Conservation (phyloP, 2,329 filamentous ascomycete genomes). For the Trichoderma citrinoviride region DNA sequence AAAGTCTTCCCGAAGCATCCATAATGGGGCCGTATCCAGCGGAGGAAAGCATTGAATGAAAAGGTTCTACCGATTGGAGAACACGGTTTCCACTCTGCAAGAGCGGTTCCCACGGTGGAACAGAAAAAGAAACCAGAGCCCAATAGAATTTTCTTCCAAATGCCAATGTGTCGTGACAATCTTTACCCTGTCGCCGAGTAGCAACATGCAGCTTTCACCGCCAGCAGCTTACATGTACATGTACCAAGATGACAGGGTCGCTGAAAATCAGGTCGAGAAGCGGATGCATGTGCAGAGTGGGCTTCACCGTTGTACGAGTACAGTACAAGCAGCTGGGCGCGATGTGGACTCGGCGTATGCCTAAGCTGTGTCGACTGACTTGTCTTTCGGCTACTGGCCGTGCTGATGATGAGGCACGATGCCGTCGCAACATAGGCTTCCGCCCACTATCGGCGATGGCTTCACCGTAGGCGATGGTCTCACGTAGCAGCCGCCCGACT, state of each 20-base stretch:
- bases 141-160: background rate
- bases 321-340: background rate
- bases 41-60: slow-evolving; percentile 1
- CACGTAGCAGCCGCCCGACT: background rate
- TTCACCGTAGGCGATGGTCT: background rate
- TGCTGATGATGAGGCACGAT: background rate
- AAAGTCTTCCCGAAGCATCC: slow-evolving; percentile 13
- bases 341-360: background rate
- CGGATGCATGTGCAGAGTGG: background rate
- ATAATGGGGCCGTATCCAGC: slow-evolving; percentile 7
- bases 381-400: background rate
- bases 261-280: background rate
- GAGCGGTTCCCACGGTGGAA: slow-evolving; percentile 7
- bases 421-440: background rate
- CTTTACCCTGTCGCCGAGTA: slow-evolving; percentile 1
- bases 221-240: background rate
- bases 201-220: slow-evolving; percentile 14
- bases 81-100: background rate
- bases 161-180: slow-evolving; percentile 3
- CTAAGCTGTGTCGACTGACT: background rate
- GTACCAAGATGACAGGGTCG: background rate
- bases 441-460: background rate
- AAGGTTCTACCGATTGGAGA: slow-evolving; percentile 5
- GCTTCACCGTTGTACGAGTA: slow-evolving; percentile 10
- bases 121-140: background rate